These are phyloP conservation scores for Daedalea quercina DNA, from an alignment of 768 basidiomycete species.

Conservation along the genomic window DNA sequence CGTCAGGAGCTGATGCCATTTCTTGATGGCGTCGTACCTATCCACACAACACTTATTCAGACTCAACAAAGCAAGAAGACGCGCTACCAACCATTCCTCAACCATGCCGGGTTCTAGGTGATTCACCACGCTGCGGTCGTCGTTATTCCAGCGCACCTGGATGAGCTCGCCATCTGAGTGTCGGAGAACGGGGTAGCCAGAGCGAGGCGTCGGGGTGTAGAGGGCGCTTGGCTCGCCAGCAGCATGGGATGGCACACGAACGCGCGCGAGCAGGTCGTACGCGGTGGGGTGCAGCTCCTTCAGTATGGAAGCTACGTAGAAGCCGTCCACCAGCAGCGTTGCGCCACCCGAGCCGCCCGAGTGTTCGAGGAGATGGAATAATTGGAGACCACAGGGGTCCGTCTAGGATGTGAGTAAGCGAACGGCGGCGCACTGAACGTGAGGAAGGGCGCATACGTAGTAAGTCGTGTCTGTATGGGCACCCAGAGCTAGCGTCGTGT, in stretches of 20 bases:
- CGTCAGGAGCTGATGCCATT: conserved; percentile 71
- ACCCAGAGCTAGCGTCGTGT: conserved; percentile 79
- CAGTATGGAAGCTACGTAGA: conserved; percentile 82
- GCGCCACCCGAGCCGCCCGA: conserved; percentile 77
- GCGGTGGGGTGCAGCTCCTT: conserved; percentile 63
- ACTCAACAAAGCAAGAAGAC: background rate
- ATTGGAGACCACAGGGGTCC: conserved; percentile 91
- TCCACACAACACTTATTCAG: background rate
- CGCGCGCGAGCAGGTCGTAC: conserved; percentile 60
- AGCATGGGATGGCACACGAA: conserved; percentile 79
- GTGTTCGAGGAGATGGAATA: conserved; percentile 90
- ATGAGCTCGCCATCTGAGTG: conserved; percentile 66
- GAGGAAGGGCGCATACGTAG: conserved; percentile 38
- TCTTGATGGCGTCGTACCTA: conserved; percentile 76
- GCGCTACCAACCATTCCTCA: conserved; percentile 56
- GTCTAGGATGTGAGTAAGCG: conserved; percentile 40
- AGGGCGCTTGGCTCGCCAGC: conserved; percentile 65
- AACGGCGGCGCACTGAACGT: background rate
- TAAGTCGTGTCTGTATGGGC: conserved; percentile 81
- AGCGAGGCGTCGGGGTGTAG: conserved; percentile 47
- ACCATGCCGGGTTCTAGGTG: conserved; percentile 51
- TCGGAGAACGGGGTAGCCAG: conserved; percentile 64
- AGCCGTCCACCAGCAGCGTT: conserved; percentile 93
- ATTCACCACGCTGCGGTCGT: conserved; percentile 81
- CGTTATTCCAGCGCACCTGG: conserved; percentile 91